These are phyloP conservation scores for Rhamnella rubrinervis DNA, from an alignment of 331 rosid species.

Conservation along the genomic window DNA sequence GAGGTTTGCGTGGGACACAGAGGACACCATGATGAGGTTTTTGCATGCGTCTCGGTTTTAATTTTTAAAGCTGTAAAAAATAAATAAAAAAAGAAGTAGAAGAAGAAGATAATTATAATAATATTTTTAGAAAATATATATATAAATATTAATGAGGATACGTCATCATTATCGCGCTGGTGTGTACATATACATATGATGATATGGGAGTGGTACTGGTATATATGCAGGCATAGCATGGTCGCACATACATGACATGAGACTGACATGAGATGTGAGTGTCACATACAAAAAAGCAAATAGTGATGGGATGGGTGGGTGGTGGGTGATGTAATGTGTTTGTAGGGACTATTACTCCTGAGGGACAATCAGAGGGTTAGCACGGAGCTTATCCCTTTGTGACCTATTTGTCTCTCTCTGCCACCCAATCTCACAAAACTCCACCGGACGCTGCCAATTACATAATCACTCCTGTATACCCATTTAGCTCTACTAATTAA, in stretches of 20 bases:
- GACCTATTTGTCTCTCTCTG: too few relatives aligned
- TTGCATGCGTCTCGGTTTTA: conserved; percentile 88
- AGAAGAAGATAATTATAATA: background rate
- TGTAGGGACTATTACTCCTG: conserved; percentile 2
- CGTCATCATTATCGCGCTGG: conserved; percentile 29
- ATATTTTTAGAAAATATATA: background rate
- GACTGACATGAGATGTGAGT: conserved; percentile 35
- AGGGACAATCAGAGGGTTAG: background rate
- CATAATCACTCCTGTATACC: too few relatives aligned
- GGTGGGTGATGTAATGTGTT: conserved; percentile 32
- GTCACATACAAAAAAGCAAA: conserved; percentile 9
- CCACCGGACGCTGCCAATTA: too few relatives aligned
- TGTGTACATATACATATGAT: background rate
- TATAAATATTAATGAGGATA: conserved; percentile 4
- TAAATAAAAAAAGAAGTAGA: background rate
- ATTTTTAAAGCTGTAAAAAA: conserved; percentile 15
- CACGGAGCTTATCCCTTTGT: conserved; percentile 17
- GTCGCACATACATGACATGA: conserved; percentile 25
- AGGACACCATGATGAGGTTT: conserved; percentile 84
- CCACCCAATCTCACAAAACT: too few relatives aligned
- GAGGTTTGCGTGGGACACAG: conserved; percentile 58
- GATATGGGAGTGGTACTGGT: background rate
- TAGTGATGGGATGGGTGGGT: conserved; percentile 40
- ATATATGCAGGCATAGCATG: background rate
- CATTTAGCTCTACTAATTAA: too few relatives aligned